Conservation (phyloP, 2,329 filamentous ascomycete species). For the Periconia sp. region DNA sequence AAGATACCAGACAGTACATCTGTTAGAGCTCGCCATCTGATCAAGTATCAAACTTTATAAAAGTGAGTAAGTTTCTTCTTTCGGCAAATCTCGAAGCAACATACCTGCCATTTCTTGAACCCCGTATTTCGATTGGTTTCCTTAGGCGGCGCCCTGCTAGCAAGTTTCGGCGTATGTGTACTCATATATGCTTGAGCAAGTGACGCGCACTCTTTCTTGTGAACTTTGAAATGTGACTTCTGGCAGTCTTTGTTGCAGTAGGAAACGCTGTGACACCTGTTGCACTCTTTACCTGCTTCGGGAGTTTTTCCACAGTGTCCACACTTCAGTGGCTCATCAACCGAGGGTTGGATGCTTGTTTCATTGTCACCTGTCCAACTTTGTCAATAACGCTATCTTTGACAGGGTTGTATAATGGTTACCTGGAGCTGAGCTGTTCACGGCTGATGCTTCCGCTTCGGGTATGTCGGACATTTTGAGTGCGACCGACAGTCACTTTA, state of each 20-base stretch:
- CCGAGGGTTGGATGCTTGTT: not conserved
- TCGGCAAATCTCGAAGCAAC: slow-evolving; percentile 1
- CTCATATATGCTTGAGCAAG: slow-evolving; percentile 44
- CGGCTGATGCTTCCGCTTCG: too few relatives aligned
- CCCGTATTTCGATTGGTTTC: slow-evolving; percentile 35
- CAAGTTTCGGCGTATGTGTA: slow-evolving; percentile 43
- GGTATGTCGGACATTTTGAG: too few relatives aligned
- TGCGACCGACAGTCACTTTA: too few relatives aligned
- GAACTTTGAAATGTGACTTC: slow-evolving; percentile 42
- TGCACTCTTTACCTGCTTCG: slow-evolving; percentile 38
- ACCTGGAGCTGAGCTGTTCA: too few relatives aligned
- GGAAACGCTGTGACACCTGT: slow-evolving; percentile 41
- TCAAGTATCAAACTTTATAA: too few relatives aligned
- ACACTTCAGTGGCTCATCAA: slow-evolving; percentile 11
- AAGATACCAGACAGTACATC: too few relatives aligned
- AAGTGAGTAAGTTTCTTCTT: too few relatives aligned
- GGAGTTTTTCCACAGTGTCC: slow-evolving; percentile 25
- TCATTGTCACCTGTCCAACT: slow-evolving; percentile 6
- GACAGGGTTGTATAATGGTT: too few relatives aligned
- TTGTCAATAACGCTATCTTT: not conserved
- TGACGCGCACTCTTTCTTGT: slow-evolving; percentile 44
- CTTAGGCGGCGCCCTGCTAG: slow-evolving; percentile 33
- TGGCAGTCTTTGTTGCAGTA: slow-evolving; percentile 47
- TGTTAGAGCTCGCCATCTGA: too few relatives aligned
- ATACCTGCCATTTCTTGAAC: slow-evolving; percentile 45